Base-by-base conservation (phyloP, 176 grass and related monocot species). In the Oryza punctata region DNA sequence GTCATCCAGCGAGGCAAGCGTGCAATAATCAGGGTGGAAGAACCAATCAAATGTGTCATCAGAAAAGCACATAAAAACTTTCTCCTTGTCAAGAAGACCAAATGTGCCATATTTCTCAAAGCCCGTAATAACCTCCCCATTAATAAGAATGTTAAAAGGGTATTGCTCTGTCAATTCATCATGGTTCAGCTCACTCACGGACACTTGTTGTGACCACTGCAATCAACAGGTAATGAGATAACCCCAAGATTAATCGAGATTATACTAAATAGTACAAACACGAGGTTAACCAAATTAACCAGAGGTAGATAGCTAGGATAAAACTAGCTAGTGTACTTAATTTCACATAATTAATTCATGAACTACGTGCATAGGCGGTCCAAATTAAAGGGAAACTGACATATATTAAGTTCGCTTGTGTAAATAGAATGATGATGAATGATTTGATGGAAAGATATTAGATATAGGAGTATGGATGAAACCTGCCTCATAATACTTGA, bases 401-500 rank as follows among this genome's bases (percentile, higher is more conserved):
- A 33, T 33, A 33, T 33, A 33, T 33, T 33, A 33, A 33, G 32
- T 33, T 33, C 32, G 32, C 32, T 33, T 3, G 32, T 33, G 32
- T 33, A 33, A 33, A 33, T 33, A 33, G 32, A 33, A 33, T 33
- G 32, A 64, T 82, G 45, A 46, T 46, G 9, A 0, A 15, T 47
- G 45, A 15, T 47, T 30, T 47, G 37, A 38, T 43, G 1, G 37
- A 46, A 11, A 8, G 14, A 21, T 60, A 28, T 5, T 18, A 25
- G 19, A 38, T 33, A 33, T 10, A 81, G 25, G 27, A 72, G 3
- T 30, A 37, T 46, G 16, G 24, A 50, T 4, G 8, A 19, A 83
- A 83, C 59, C 70, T 75, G 32, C 59, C 63, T 26, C 65, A 45
- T 50, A 25, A 66, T 74, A 83, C 37, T 64, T 75, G 60, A 75